Evolutionary conservation across 2,329 filamentous ascomycete species (phyloP), one percentile per base, ranked within the genome.

Genomic region (Trichoderma harzianum): DNA sequence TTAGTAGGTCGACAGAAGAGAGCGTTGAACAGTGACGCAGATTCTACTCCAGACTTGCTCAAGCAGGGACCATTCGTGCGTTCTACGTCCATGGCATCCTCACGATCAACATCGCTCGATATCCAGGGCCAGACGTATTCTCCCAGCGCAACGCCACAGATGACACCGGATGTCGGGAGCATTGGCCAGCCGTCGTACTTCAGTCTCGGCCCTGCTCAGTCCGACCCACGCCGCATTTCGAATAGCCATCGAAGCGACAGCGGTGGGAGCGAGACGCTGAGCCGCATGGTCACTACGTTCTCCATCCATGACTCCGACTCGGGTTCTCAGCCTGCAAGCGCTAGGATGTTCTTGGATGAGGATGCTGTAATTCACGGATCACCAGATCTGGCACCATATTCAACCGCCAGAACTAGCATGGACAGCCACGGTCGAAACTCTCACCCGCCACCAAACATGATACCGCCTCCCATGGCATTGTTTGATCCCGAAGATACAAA

Each of bases 401-500:
- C 77, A 36, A 78, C 73, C 36, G 74, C 76, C 11, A 78, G 77
- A 61, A 73, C 77, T 51, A 81, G 81, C 65, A 76, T 79, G 55
- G 81, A 83, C 39, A 80, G 76, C 57, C 79, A 81, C 63, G 72
- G 75, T 26, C 78, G 79, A 36, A 78, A 75, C 63, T 81, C 80
- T 11, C 76, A 80, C 26, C 81, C 79, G 12, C 88, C 88, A 67
- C 85, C 89, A 14, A 88, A 86, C 72, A 94, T 94, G 86, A 93
- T 98, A 89, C 91, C 91, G 24, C 96, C 96, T 28, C 94, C 95
- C 5, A 95, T 96, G 93, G 93, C 95, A 3, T 85, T 99, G 4
- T 99, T 98, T 78, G 95, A 98, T 77, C 96, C 96, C 0, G 92
- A 97, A 78, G 96, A 99, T 78, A 97, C 91, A 73, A 95, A 93